phyloP scores from a whole-genome alignment of 352 stramenopile species.

The Pythium plurisporium region DNA sequence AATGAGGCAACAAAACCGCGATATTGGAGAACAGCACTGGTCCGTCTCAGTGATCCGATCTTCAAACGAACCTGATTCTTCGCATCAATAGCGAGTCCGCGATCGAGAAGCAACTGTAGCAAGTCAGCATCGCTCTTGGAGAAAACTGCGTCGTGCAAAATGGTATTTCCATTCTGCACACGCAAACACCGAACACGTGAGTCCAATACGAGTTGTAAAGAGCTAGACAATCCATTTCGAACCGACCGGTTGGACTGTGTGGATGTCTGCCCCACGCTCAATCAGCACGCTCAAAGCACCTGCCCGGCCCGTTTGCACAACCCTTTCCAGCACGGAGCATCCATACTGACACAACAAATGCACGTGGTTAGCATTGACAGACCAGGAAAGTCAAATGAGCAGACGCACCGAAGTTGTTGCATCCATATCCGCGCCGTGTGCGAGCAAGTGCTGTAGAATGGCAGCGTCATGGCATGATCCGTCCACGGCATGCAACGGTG shows the following conservation, averaged over 20 bases:
- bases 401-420: not conserved
- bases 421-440: not conserved
- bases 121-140: not conserved
- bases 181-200: too few species aligned
- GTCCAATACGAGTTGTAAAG: too few species aligned
- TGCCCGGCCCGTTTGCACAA: not conserved
- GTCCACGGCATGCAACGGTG: too few species aligned
- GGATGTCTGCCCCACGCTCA: not conserved
- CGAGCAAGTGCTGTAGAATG: not conserved
- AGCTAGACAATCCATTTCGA: too few species aligned
- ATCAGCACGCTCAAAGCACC: not conserved
- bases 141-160: not conserved
- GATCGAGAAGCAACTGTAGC: not conserved
- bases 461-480: not conserved
- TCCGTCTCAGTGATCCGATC: too few species aligned
- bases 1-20: too few species aligned
- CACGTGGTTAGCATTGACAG: too few species aligned
- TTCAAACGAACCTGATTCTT: not conserved
- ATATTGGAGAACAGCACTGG: too few species aligned
- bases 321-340: not conserved
- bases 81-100: not conserved
- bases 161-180: not conserved
- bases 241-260: not conserved
- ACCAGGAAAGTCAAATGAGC: too few species aligned
- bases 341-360: too few species aligned